Conservation (phyloP, 2,329 filamentous ascomycete species). For the Fusarium chaquense region DNA sequence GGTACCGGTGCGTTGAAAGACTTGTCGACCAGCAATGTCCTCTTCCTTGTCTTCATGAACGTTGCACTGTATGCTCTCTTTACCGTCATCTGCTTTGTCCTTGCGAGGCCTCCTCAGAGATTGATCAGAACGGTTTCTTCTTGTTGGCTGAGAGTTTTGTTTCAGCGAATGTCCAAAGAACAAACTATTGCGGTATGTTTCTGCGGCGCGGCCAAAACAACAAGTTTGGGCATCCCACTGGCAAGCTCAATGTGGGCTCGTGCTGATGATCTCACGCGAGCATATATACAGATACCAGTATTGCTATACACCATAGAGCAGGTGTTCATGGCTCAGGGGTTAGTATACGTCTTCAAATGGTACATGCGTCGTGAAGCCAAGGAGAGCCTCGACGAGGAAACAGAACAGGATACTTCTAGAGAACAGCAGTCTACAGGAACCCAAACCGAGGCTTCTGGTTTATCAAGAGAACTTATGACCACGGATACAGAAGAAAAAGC, state of each 20-base stretch:
- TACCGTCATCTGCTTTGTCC: constrained; percentile 69
- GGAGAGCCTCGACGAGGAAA: constrained; percentile 39
- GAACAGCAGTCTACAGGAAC: constrained; percentile 8
- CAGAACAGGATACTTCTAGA: constrained; percentile 6
- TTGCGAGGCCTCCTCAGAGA: constrained; percentile 57
- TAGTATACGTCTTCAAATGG: constrained; percentile 62
- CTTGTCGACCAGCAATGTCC: constrained; percentile 69
- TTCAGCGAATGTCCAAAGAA: constrained; percentile 66
- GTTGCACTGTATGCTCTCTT: constrained; percentile 73
- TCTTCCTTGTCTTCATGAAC: constrained; percentile 76
- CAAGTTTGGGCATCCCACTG: constrained; percentile 76
- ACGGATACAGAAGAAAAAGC: constrained; percentile 10
- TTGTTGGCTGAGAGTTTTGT: constrained; percentile 49
- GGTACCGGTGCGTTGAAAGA: constrained; percentile 70
- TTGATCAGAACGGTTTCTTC: constrained; percentile 40
- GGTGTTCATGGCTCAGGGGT: constrained; percentile 59
- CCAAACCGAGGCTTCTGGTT: not conserved
- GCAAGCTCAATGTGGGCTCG: constrained; percentile 75
- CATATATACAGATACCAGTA: constrained; percentile 72
- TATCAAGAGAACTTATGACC: not conserved
- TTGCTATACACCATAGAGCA: constrained; percentile 72
- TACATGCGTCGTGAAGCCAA: constrained; percentile 53
- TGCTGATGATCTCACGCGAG: constrained; percentile 64
- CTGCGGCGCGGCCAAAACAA: constrained; percentile 79
- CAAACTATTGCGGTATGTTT: constrained; percentile 79